Evolutionary conservation across 2,329 filamentous ascomycete species (phyloP), one percentile per base, ranked within the genome.

Genomic region (Monilinia aucupariae): DNA sequence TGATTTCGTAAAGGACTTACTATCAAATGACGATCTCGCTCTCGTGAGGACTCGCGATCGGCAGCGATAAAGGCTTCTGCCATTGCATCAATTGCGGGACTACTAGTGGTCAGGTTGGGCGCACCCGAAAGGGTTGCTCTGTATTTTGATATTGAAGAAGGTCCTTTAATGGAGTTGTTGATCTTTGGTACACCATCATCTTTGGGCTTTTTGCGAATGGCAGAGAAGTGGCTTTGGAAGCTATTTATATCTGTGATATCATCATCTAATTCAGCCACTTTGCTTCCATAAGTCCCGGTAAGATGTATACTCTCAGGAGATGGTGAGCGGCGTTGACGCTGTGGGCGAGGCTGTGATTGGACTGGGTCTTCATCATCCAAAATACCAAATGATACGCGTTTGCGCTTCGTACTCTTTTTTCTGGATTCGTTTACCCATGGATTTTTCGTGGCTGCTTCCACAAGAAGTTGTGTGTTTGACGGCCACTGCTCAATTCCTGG

Each of bases 21-120:
- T n/a, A 43, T 45, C 5, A 22, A 25, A 3, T 30, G 52, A 17
- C 52, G 39, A 48, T 66, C 41, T 62, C 65, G 32, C 51, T 70
- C 64, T 64, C 61, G 17, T 30, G 64, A 64, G n/a, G 56, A 56
- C 25, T 70, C 61, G 9, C 64, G 61, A 65, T 82, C 80, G 7
- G 78, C 80, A n/a, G 75, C 71, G 34, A 77, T 71, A 64, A 83
- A 83, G 8, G 78, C 78, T 64, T 79, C 74, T 0, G 80, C 80
- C 78, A 82, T 81, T 8, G 78, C 80, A 61, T 73, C 75, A 20
- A 79, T 66, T 8, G 78, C 77, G 39, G 79, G 82, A 43, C 72
- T 74, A 66, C 71, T 67, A 2, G 64, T 25, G 10, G 63, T 54
- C 22, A 67, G 66, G 34, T 47, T 39, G 45, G 10, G 22, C 8